Conservation (phyloP, 1,284 basidiomycete species). For the Cutaneotrichosporon curvatum region DNA sequence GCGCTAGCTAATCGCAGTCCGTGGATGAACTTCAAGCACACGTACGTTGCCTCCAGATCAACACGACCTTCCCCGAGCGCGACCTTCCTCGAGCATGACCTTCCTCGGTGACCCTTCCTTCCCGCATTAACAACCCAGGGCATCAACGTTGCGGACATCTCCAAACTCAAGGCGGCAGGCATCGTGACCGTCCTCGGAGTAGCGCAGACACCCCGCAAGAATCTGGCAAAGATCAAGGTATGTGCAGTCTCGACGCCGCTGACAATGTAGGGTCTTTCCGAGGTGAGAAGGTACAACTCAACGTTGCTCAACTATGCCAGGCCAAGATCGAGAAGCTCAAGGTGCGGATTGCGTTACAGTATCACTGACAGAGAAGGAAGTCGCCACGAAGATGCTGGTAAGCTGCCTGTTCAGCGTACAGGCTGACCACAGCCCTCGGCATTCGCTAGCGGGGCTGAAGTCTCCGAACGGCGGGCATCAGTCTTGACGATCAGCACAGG, state of each 20-base stretch:
- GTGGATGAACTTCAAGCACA: conserved; percentile 84
- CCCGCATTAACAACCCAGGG: conserved; percentile 52
- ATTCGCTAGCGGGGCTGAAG: conserved; percentile 80
- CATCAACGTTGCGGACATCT: conserved; percentile 87
- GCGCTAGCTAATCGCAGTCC: conserved; percentile 48
- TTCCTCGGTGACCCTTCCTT: no score
- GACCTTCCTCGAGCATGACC: background rate
- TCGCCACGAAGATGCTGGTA: conserved; percentile 73
- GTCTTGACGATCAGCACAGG: conserved; percentile 78
- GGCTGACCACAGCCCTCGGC: conserved; percentile 60
- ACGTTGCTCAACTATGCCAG: conserved; percentile 17
- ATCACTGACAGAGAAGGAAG: conserved; percentile 56
- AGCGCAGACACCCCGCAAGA: conserved; percentile 65
- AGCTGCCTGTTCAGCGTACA: background rate
- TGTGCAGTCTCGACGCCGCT: conserved; percentile 11
- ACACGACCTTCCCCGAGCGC: background rate
- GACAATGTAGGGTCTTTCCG: conserved; percentile 33
- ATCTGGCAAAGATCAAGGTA: conserved; percentile 85
- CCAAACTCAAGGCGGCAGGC: conserved; percentile 70
- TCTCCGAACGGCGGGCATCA: conserved; percentile 71
- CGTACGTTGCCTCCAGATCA: conserved; percentile 45
- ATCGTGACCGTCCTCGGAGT: conserved; percentile 51
- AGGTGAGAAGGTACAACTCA: conserved; percentile 16
- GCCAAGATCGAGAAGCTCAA: conserved; percentile 95
- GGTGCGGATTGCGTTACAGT: conserved; percentile 43